These are phyloP conservation scores for Adansonia digitata DNA, from an alignment of 345 rosid genomes.

Conservation along the genomic window DNA sequence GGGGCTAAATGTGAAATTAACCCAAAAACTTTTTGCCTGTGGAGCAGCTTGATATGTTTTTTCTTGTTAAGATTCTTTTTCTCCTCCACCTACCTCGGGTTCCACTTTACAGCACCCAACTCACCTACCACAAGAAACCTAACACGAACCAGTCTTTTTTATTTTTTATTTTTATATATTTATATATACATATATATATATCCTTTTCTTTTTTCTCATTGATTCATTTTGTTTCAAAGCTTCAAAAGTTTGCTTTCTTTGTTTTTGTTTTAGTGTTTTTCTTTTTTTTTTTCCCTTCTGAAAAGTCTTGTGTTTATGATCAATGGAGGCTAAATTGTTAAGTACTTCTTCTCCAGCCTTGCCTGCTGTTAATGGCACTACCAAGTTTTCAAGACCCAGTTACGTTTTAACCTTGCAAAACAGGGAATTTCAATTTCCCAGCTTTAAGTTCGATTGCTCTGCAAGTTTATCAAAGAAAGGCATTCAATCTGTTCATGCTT, in stretches of 20 bases:
- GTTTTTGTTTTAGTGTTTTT: not conserved
- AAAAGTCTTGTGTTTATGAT: conserved; percentile 9
- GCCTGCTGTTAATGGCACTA: conserved; percentile 13
- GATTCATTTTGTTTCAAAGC: not conserved
- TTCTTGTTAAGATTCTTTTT: too few species aligned
- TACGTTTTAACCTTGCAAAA: conserved; percentile 16
- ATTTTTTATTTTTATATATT: not conserved
- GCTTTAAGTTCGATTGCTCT: conserved; percentile 12
- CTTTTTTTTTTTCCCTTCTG: not conserved
- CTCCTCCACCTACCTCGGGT: not conserved
- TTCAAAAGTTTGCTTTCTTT: not conserved
- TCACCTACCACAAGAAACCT: conserved; percentile 5
- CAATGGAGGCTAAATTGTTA: conserved; percentile 54
- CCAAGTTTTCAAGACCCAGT: conserved; percentile 20
- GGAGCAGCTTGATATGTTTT: too few species aligned
- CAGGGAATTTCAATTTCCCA: conserved; percentile 9
- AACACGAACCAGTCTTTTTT: not conserved
- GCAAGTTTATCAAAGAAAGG: conserved; percentile 31
- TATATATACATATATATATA: not conserved
- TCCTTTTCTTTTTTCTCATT: not conserved
- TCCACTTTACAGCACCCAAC: not conserved
- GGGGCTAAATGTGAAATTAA: too few species aligned
- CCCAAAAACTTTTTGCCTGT: too few species aligned
- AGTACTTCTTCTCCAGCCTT: conserved; percentile 30
- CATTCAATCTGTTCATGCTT: conserved; percentile 30